Percentiles rank a stretch among this genome's conserved stretches.
Evolutionary conservation across 768 basidiomycete species (phyloP).

Genomic region (Boletales sp.): DNA sequence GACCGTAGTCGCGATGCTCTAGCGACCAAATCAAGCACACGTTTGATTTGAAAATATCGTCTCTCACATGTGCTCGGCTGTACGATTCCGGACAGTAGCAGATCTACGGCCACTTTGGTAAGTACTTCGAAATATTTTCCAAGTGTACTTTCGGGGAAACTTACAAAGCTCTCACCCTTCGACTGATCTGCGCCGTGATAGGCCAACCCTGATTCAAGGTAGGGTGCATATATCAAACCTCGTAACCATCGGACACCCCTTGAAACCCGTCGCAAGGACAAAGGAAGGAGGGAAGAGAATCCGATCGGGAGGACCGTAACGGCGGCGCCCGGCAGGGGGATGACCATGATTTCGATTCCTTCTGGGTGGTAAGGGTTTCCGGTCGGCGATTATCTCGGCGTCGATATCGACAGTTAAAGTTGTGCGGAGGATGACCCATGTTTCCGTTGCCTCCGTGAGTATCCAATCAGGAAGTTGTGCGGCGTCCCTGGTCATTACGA

Average conservation of each 20-base stretch:
- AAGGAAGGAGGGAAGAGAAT: background rate
- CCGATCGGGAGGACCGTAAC: conserved; percentile 13
- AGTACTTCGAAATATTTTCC: conserved; percentile 17
- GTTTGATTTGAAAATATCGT: conserved; percentile 32
- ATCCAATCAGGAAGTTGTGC: conserved; percentile 20
- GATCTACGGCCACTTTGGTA: conserved; percentile 27
- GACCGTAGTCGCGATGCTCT: conserved; percentile 22
- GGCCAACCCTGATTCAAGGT: conserved; percentile 15
- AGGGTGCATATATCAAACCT: conserved; percentile 4
- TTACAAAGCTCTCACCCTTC: conserved; percentile 11
- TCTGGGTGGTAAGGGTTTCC: conserved; percentile 10
- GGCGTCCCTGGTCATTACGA: conserved; percentile 25
- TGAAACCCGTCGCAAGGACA: background rate
- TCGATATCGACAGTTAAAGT: conserved; percentile 22
- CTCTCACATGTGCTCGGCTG: conserved; percentile 31
- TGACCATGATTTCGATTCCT: conserved; percentile 13
- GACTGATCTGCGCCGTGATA: conserved; percentile 17
- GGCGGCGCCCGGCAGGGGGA: conserved; percentile 23
- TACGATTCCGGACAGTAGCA: conserved; percentile 24
- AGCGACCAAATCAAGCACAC: conserved; percentile 32
- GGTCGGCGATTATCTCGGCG: conserved; percentile 18
- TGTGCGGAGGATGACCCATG: conserved; percentile 9
- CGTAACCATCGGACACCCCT: conserved; percentile 12
- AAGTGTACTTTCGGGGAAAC: conserved; percentile 16
- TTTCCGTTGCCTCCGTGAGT: conserved; percentile 21